A percentile compares a stretch with the other conserved stretches of the same genome.
These are phyloP conservation scores for Carex cristatella DNA, from an alignment of 176 grass and related monocot species.

Conservation along the genomic window DNA sequence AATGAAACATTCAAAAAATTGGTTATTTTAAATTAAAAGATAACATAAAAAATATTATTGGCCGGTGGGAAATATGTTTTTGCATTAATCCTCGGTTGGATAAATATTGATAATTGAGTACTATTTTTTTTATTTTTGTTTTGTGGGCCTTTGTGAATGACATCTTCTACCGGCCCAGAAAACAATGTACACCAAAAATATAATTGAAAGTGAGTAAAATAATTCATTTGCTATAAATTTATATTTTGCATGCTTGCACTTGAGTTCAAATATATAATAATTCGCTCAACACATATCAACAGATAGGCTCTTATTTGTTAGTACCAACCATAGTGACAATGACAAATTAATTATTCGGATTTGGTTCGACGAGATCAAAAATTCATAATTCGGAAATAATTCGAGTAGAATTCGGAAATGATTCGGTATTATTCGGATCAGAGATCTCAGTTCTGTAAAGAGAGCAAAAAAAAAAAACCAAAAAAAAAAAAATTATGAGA, in stretches of 20 bases:
- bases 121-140: background rate
- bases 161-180: background rate
- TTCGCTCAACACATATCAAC: background rate
- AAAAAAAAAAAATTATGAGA: too few species aligned
- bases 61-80: background rate
- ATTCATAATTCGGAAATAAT: too few species aligned
- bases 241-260: background rate
- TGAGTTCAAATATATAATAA: background rate
- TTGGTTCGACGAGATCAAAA: too few species aligned
- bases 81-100: background rate
- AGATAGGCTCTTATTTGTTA: background rate
- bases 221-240: background rate
- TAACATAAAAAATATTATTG: background rate
- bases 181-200: background rate
- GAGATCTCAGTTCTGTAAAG: too few species aligned
- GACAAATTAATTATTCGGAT: too few species aligned
- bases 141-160: background rate
- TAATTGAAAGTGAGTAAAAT: background rate
- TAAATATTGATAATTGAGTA: background rate
- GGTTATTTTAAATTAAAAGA: background rate
- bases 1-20: too few species aligned
- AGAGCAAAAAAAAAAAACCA: too few species aligned
- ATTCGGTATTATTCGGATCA: too few species aligned
- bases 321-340: too few species aligned
- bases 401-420: too few species aligned